phyloP scores from a whole-genome alignment of 176 grass and related monocot species.

The Bonia amplexicaulis region DNA sequence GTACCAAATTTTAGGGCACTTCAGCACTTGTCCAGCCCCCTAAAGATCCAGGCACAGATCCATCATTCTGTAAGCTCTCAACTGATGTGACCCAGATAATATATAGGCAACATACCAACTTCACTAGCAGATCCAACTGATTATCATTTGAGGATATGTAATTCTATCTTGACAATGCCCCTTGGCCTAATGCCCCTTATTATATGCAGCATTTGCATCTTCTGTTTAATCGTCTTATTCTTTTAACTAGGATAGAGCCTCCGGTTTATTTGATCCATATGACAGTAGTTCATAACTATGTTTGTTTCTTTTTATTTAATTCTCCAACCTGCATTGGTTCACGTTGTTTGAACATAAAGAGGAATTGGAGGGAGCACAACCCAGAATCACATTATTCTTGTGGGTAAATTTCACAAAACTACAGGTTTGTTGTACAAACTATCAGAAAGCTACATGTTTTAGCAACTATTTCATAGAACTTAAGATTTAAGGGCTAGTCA shows the following conservation, averaged over 20 bases:
- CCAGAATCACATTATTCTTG: not conserved
- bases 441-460: no score
- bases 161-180: not conserved
- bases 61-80: constrained; percentile 14
- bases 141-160: constrained; percentile 1
- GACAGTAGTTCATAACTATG: not conserved
- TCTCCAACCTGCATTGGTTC: not conserved
- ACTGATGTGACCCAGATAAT: constrained; percentile 6
- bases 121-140: constrained; percentile 1
- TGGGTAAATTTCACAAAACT: no score
- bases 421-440: no score
- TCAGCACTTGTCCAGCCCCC: not conserved
- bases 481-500: no score
- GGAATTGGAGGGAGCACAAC: not conserved
- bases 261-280: not conserved
- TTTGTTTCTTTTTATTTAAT: not conserved
- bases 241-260: not conserved
- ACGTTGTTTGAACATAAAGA: not conserved
- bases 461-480: no score
- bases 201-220: not conserved
- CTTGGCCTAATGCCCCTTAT: not conserved
- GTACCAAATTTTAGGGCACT: not conserved
- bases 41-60: not conserved
- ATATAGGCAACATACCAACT: constrained; percentile 7
- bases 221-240: not conserved